Base-by-base conservation (phyloP, 1,284 basidiomycete species). In the Gomphus sp. region DNA sequence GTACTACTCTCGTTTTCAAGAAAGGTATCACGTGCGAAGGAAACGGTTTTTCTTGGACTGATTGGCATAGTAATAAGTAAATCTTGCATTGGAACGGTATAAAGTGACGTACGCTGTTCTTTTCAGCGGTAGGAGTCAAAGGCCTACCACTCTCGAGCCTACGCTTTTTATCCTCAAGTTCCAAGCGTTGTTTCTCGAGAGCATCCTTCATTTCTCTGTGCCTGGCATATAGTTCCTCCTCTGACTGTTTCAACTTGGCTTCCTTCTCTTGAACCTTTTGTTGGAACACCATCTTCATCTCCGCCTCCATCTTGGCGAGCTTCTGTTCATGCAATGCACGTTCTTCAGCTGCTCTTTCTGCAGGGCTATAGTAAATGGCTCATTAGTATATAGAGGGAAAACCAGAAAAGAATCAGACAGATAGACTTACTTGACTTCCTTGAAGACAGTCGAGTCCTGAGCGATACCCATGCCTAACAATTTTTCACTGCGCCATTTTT, bases 251-350 rank as follows among this genome's bases (percentile, higher is more conserved):
- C 71, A 98, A 81, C 75, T 98, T 98, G 64, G 91, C 83, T 73
- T 98, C 94, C 80, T 98, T 98, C 74, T 98, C 94, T 71, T 94
- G 91, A 58, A 98, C 94, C 75, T 98, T 98, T 75, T 98, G 95
- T 72, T 95, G 93, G 91, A 98, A 98, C 66, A 98, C 94, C 89
- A 94, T 91, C 82, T 94, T 95, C 93, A 97, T 96, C 80, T 98
- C 94, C 61, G 93, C 90, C 77, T 98, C 94, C 94, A 98, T 98
- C 86, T 98, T 98, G 61, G 91, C 83, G 61, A 98, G 83, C 73
- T 98, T 98, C 65, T 92, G 91, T 76, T 96, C 93, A 73, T 96
- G 93, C 69, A 94, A 75, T 56, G 91, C 80, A 62, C 94, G 89
- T 72, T 98, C 95, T 71, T 98, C 95, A 66, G 94, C 93, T 77